These are phyloP conservation scores for Sergeia podlipaevii DNA, from an alignment of 208 protist genomes.

Conservation along the genomic window DNA sequence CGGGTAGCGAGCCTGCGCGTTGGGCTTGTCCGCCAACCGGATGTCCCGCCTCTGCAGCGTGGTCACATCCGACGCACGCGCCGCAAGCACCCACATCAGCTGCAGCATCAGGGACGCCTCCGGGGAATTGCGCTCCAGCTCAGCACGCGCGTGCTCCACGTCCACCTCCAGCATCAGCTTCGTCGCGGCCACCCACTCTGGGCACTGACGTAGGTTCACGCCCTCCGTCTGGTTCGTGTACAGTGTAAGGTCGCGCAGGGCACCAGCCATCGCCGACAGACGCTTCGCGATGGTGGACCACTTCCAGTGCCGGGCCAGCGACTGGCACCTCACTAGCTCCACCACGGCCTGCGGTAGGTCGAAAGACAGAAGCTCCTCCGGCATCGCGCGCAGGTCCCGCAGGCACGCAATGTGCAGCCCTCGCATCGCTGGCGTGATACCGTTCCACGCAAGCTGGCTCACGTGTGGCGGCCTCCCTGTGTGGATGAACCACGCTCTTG, in stretches of 20 bases:
- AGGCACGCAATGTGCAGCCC: background rate
- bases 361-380: too few relatives aligned
- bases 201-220: background rate
- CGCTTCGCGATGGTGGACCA: background rate
- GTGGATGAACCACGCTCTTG: conserved; percentile 2
- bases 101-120: conserved; percentile 1
- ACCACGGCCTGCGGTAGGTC: too few relatives aligned
- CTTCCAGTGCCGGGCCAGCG: background rate
- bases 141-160: background rate
- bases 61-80: conserved; percentile 1
- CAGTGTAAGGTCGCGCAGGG: background rate
- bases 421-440: background rate
- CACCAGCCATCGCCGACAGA: background rate
- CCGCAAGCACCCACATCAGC: conserved; percentile 6
- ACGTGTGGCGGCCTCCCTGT: background rate
- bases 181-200: background rate
- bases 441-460: background rate
- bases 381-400: background rate
- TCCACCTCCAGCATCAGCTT: background rate
- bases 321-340: background rate
- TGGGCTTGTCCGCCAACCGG: background rate
- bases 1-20: background rate
- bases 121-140: background rate
- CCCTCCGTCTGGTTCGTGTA: background rate
- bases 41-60: background rate